Conservation (phyloP, 2,329 filamentous ascomycete species). For the Chaetomiaceae sp. region DNA sequence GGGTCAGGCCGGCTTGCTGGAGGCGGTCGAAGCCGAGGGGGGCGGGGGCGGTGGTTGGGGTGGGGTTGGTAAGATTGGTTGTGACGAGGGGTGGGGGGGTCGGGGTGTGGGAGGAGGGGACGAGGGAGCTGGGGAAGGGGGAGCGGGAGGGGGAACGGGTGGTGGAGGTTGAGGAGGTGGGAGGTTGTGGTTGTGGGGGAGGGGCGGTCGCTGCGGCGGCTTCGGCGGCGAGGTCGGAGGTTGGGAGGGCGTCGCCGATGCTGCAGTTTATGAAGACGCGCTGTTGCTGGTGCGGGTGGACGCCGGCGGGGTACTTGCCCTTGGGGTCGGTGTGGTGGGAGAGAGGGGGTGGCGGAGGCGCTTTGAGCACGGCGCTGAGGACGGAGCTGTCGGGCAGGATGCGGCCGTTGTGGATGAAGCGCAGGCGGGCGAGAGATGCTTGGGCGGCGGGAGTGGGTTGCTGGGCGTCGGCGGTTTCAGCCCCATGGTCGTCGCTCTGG, state of each 20-base stretch:
- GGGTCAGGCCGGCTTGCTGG: constrained; percentile 71
- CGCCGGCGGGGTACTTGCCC: constrained; percentile 59
- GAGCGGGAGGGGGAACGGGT: constrained; percentile 17
- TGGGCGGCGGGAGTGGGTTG: constrained; percentile 8
- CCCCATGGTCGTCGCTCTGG: constrained; percentile 28
- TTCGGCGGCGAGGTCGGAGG: constrained; percentile 57
- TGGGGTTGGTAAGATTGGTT: constrained; percentile 28
- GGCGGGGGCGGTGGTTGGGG: constrained; percentile 38
- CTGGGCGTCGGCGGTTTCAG: background rate
- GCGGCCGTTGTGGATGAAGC: constrained; percentile 84
- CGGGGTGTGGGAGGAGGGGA: background rate
- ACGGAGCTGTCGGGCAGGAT: constrained; percentile 70
- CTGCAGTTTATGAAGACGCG: constrained; percentile 90
- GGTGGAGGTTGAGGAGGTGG: background rate
- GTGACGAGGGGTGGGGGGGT: constrained; percentile 5
- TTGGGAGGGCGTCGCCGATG: constrained; percentile 68
- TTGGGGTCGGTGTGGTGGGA: constrained; percentile 36
- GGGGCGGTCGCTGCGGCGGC: constrained; percentile 44
- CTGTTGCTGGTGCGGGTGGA: constrained; percentile 26
- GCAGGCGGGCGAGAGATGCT: constrained; percentile 59
- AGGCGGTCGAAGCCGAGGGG: constrained; percentile 79
- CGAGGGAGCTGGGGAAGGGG: background rate
- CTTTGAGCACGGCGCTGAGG: constrained; percentile 61
- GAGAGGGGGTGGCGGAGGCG: constrained; percentile 51
- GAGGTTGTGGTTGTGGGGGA: constrained; percentile 19